These are phyloP conservation scores for Debaryomyces coudertii DNA, from an alignment of 1,139 yeast genomes.

Conservation along the genomic window DNA sequence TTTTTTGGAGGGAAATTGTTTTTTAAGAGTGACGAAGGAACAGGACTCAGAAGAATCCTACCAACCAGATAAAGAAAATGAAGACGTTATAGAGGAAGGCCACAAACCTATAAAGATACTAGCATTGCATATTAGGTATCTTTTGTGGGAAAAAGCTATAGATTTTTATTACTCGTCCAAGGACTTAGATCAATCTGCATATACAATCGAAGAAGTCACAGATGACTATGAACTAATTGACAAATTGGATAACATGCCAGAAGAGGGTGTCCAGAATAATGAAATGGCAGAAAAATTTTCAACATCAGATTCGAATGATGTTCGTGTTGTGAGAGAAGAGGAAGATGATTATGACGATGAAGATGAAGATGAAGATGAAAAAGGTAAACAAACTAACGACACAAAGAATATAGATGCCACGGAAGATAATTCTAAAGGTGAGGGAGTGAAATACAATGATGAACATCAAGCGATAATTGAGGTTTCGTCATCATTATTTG, in stretches of 20 bases:
- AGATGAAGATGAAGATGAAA: slow-evolving; percentile 39
- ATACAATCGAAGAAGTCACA: slow-evolving; percentile 35
- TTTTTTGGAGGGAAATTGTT: slow-evolving; percentile 56
- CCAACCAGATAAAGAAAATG: slow-evolving; percentile 17
- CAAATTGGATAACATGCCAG: slow-evolving; percentile 28
- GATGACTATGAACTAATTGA: slow-evolving; percentile 46
- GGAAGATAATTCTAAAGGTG: slow-evolving; percentile 12
- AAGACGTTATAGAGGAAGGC: slow-evolving; percentile 37
- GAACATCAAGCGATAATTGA: slow-evolving; percentile 34
- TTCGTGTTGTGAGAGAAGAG: slow-evolving; percentile 29
- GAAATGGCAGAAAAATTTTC: slow-evolving; percentile 26
- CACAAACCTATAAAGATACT: slow-evolving; percentile 52
- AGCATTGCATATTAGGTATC: slow-evolving; percentile 66
- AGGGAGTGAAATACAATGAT: slow-evolving; percentile 23
- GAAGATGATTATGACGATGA: slow-evolving; percentile 48
- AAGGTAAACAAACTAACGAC: slow-evolving; percentile 22
- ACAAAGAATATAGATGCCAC: slow-evolving; percentile 9
- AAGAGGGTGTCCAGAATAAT: slow-evolving; percentile 24
- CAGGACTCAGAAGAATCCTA: slow-evolving; percentile 13
- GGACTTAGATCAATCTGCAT: slow-evolving; percentile 30
- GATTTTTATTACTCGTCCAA: slow-evolving; percentile 48
- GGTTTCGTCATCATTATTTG: slow-evolving; percentile 33
- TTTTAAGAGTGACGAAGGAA: slow-evolving; percentile 32
- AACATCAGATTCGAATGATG: slow-evolving; percentile 10
- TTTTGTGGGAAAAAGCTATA: slow-evolving; percentile 75